Evolutionary conservation across 495 filamentous ascomycete genomes (phyloP).

Genomic region (Penicillium pulvis): DNA sequence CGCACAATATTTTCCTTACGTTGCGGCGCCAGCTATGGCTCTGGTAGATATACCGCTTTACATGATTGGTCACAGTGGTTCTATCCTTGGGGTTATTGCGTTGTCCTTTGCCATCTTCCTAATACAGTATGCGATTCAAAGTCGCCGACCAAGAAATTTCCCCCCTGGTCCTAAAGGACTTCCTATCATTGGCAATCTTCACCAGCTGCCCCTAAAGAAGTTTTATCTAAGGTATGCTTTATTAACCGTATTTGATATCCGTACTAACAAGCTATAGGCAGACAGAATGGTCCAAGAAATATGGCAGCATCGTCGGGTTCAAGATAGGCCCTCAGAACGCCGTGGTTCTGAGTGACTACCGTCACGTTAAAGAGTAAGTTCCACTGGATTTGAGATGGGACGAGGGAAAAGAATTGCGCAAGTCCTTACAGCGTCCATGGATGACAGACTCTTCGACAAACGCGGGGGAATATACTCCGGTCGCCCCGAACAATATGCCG

Average conservation of each 20-base stretch:
- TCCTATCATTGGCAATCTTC: slow-evolving; percentile 1
- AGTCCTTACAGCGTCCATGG: too few relatives aligned
- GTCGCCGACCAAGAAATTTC: slow-evolving; percentile 2
- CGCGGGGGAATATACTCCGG: slow-evolving; percentile 23
- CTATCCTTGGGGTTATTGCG: not conserved
- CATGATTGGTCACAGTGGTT: not conserved
- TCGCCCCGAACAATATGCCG: slow-evolving; percentile 18
- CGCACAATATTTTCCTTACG: too few relatives aligned
- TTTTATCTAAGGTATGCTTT: not conserved
- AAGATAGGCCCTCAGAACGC: slow-evolving; percentile 1
- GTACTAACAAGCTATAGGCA: not conserved
- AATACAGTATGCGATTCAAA: not conserved
- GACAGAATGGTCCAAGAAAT: slow-evolving; percentile 2
- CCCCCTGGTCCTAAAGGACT: not conserved
- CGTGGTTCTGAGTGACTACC: slow-evolving; percentile 1
- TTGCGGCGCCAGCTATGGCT: not conserved
- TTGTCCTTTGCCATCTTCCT: not conserved
- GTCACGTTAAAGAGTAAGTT: slow-evolving; percentile 2
- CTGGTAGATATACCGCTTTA: not conserved
- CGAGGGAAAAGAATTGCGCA: too few relatives aligned
- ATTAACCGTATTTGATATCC: not conserved
- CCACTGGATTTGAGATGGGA: not conserved
- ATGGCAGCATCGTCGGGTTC: slow-evolving; percentile 1
- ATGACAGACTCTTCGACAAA: slow-evolving; percentile 17
- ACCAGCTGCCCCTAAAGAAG: not conserved